Base-by-base conservation (phyloP, 805 yeast species). In the Spathaspora boniae region DNA sequence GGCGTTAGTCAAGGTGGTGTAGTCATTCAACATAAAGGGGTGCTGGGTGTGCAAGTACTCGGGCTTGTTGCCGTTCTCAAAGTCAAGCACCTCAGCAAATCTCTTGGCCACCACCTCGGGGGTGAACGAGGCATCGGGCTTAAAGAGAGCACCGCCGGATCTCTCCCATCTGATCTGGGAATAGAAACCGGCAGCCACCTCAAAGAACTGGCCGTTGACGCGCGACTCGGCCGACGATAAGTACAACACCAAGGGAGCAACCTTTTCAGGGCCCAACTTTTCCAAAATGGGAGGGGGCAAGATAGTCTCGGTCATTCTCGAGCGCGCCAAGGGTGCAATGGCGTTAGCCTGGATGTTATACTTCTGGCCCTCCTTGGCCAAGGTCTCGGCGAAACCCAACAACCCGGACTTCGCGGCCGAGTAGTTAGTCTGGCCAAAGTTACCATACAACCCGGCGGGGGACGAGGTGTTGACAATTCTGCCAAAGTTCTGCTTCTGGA, bases 381-480 rank as follows among this genome's bases (percentile, higher is more conserved):
- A 75, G 6, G 97, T 88, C 62, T 91, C 96, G 31, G 95, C 83
- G 50, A 91, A 78, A 8, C 97, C 98, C 38, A 91, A 85, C 35
- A 88, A 68, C 12, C 86, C 98, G 43, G 85, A 68, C 62, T 91
- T 91, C 16, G 96, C 97, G 19, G 96, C 89, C 1, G 96, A 80
- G 65, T 91, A 91, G 66, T 91, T 91, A 26, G 95, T 78, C 66
- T 91, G 98, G 33, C 98, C 98, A 64, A 89, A 91, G 65, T 88
- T 88, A 43, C 98, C 98, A 58, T 83, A 91, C 46, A 91, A 72
- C 16, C 98, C 98, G 23, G 98, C 98, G 4, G 98, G 96, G 4
- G 96, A 88, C 18, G 95, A 80, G n/a, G 97, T 89, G 73, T 87
- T 89, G 51, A 91, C 64, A 49, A 91, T 74, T 50, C 98, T 75